Evolutionary conservation across 768 basidiomycete genomes (phyloP), one percentile per base, ranked within the genome.

Genomic region (Lactarius hatsudake): DNA sequence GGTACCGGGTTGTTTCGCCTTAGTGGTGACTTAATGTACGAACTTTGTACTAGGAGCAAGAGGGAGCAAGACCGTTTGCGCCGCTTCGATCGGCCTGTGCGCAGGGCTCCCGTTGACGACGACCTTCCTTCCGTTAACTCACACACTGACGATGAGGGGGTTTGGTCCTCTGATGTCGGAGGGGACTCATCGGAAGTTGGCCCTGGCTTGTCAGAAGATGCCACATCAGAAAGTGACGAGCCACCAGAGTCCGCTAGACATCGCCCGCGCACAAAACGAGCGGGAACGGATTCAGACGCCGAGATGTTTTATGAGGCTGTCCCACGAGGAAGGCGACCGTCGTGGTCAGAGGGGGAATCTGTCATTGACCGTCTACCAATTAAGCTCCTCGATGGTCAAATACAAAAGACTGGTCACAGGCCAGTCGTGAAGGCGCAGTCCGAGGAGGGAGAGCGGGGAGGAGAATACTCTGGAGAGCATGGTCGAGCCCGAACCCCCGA

Each of bases 381-480:
- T 73, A 98, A 97, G 77, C 81, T 96, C 2, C 81, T 88, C 3
- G 83, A 91, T 69, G 96, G 96, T 0, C 85, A 84, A 67, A 83
- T 98, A 69, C 85, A 88, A 73, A 78, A 85, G 64, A 86, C 83
- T 30, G 83, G 82, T 54, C 79, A 73, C 53, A 77, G 76, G 68
- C 72, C 76, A 63, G 60, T 74, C 26, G 60, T 76, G 34, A 61
- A 62, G 30, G 63, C 68, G 20, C 72, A 74, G 45, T 76, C 38
- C 61, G 67, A 45, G 73, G 80, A 59, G 70, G 70, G 73, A 79
- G 67, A 73, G 78, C 58, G 78, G 81, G 30, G 78, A 80, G 63
- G 73, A 77, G 67, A 74, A 77, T 62, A 69, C 74, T 18, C 66
- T 70, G 8, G 72, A 70, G 55, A 71, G 68, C 56, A 73, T 66